Evolutionary conservation across 805 yeast genomes (phyloP).

Genomic region (Isabelozyma gotoi): DNA sequence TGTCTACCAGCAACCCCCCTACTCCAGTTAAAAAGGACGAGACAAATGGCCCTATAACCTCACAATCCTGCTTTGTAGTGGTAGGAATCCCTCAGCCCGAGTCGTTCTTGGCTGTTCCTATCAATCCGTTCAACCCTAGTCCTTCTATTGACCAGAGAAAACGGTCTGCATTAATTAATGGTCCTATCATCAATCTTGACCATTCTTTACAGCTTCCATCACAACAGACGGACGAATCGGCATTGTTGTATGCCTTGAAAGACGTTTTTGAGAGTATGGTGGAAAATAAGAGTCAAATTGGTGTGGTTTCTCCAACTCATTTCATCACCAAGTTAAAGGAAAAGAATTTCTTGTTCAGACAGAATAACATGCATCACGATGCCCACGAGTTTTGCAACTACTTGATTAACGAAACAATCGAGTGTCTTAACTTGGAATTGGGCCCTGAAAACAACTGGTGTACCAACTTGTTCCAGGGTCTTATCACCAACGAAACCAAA

Average conservation of each 20-base stretch:
- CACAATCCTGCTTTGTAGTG: conserved; percentile 32
- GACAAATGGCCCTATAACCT: conserved; percentile 21
- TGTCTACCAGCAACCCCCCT: background rate
- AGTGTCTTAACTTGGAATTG: conserved; percentile 49
- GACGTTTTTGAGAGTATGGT: conserved; percentile 84
- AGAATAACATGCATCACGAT: conserved; percentile 92
- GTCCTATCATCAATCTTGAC: conserved; percentile 85
- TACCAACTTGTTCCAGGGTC: conserved; percentile 78
- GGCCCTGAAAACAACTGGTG: conserved; percentile 47
- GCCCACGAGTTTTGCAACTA: conserved; percentile 96
- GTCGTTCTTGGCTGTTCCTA: conserved; percentile 28
- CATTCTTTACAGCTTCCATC: conserved; percentile 50
- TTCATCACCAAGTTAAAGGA: conserved; percentile 74
- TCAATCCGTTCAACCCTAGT: conserved; percentile 38
- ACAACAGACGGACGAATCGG: conserved; percentile 27
- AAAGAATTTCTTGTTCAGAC: conserved; percentile 81
- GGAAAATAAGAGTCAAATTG: conserved; percentile 66
- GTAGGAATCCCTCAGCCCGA: conserved; percentile 45
- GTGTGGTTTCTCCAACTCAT: conserved; percentile 80
- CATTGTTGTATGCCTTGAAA: conserved; percentile 59
- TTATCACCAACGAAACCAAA: conserved; percentile 80
- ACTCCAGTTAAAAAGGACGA: background rate
- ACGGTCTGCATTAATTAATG: conserved; percentile 70
- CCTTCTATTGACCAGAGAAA: conserved; percentile 71
- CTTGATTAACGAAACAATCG: conserved; percentile 65